A percentile compares a stretch with the other conserved stretches of the same genome.
Conservation (phyloP, 2,329 filamentous ascomycete species). For the Colletotrichum echinochloae region DNA sequence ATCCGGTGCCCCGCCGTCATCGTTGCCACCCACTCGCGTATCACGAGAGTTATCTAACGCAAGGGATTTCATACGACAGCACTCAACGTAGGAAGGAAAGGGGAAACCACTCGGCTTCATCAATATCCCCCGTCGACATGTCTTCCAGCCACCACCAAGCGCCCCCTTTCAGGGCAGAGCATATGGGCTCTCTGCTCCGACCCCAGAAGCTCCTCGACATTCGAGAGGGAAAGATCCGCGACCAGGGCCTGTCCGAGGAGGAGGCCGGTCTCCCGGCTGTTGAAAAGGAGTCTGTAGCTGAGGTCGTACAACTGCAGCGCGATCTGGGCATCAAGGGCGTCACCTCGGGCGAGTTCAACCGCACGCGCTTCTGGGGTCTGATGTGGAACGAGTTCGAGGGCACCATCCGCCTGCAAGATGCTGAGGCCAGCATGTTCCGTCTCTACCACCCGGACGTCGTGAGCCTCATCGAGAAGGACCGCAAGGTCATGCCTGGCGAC, state of each 20-base stretch:
- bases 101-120: accelerated
- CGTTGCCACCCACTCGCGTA: slow-evolving; percentile 3
- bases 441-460: slow-evolving; percentile 68
- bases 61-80: background rate
- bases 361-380: slow-evolving; percentile 63
- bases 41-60: slow-evolving; percentile 8
- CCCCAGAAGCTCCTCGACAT: slow-evolving; percentile 66
- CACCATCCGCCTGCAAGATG: slow-evolving; percentile 61
- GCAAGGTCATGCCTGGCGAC: slow-evolving; percentile 67
- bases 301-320: slow-evolving; percentile 76
- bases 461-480: slow-evolving; percentile 63
- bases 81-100: no score
- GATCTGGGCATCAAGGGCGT: slow-evolving; percentile 75
- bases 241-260: slow-evolving; percentile 55
- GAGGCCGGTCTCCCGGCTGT: slow-evolving; percentile 67
- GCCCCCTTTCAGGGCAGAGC: slow-evolving; percentile 79
- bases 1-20: slow-evolving; percentile 26
- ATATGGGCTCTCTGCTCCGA: slow-evolving; percentile 80
- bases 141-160: slow-evolving; percentile 38
- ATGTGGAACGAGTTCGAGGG: slow-evolving; percentile 68
- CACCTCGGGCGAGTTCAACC: slow-evolving; percentile 76
- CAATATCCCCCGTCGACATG: background rate
- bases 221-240: slow-evolving; percentile 67
- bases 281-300: slow-evolving; percentile 74
- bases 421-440: slow-evolving; percentile 64